Base-by-base conservation (phyloP, 140 eudicot species). In the Anethum foeniculum region DNA sequence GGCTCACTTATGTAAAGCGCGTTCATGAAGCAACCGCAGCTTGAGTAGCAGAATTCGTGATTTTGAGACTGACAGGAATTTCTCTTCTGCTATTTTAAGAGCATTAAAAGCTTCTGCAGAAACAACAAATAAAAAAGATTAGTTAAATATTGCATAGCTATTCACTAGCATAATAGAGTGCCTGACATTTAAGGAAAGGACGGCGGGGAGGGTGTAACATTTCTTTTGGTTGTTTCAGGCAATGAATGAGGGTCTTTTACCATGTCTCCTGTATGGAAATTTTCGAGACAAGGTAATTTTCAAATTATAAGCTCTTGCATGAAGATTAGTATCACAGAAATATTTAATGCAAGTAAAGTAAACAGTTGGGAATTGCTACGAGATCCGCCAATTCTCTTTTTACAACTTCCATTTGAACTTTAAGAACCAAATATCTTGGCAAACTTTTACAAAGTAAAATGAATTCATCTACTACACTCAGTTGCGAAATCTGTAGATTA, bases 11-110 rank as follows among this genome's bases (percentile, higher is more conserved):
- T 96, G 98, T 83, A 96, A 88, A 81, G 99, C 99, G 7, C 84
- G 87, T 82, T 96, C 98, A 85, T 96, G 99, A 60, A 93, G 90
- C 79, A 96, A 87, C 88, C 93, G 99, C 77, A 96, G 86, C 77
- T 96, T 96, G 77, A 91, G 85, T 49, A 93, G 85, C 83, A 88
- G 84, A 64, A 93, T 93, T 85, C 92, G 85, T 76, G 99, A 90
- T 80, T 91, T 93, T 34, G 99, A 91, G 79, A 91, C 88, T 27
- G 91, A 91, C 43, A 85, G 75, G 81, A 93, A 96, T 88, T 87
- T 91, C 82, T 86, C 87, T 87, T 96, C 99, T 65, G 97, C 98
- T 81, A 91, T 89, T 81, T 84, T 89, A 67, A 91, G 91, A 80
- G 96, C 98, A 71, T 83, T 76, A 83, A 93, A 93, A 54, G 99